Evolutionary conservation across 2,329 filamentous ascomycete species (phyloP), one percentile per base, ranked within the genome.

Genomic region (Coniochaeta prunicola): DNA sequence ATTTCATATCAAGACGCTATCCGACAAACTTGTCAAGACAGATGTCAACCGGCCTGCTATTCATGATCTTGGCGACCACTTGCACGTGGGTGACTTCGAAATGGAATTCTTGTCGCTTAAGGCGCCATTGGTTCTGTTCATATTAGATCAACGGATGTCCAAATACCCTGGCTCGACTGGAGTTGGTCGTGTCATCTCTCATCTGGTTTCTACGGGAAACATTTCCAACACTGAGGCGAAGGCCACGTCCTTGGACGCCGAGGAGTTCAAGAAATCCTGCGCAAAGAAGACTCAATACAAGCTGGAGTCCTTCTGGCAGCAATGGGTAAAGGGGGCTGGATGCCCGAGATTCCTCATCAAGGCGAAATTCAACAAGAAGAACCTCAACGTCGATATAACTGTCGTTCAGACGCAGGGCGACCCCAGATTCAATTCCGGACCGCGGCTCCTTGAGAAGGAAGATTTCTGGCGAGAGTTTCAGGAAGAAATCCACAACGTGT

Each of bases 341-440:
- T 97, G 92, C 66, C 94, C 96, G 0, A 84, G 87, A 45, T 96
- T 99, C 65, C 81, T 88, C 55, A 90, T 96, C 55, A 89, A 86
- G 40, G 92, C 96, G 64, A 84, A 88, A 19, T 99, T 99, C 76
- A 99, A 99, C 70, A 97, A 97, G 77, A 99, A 99, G 77, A 90
- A 96, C 66, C 80, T 97, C 4, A 92, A 93, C 30, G 91, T 99
- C 1, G 92, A 97, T 72, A 89, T 99, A 79, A 88, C 86, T 10
- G 90, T 99, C 63, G 84, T 83, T 56, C 96, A 99, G 72, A 83
- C 84, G 0, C 91, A 89, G 69, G 76, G 74, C 12, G 33, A 56
- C 19, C 30, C 53, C 17, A 24, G 53, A 24, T 38, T 56, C 42
- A 36, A 21, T n/a, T 78, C 70, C 38, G 81, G 74, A 69, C 79